Conservation (phyloP, 768 basidiomycete genomes). For the Psilocybe cubensis region DNA sequence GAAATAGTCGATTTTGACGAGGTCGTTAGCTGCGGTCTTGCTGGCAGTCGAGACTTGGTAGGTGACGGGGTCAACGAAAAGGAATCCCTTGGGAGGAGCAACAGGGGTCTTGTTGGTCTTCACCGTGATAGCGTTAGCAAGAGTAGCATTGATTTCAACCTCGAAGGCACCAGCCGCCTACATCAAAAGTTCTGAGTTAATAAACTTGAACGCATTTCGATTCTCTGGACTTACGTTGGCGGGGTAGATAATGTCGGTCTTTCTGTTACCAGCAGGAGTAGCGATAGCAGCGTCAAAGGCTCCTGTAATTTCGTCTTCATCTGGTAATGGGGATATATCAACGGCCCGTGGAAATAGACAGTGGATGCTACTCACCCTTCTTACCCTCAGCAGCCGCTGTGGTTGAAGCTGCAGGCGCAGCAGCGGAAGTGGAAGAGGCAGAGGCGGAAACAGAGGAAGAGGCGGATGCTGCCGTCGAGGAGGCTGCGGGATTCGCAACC, state of each 20-base stretch:
- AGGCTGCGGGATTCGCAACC: not conserved
- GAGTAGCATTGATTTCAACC: slow-evolving; percentile 9
- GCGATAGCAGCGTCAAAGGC: slow-evolving; percentile 10
- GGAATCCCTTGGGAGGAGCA: slow-evolving; percentile 14
- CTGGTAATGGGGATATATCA: not conserved
- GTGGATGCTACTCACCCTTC: not conserved
- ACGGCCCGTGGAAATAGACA: not conserved
- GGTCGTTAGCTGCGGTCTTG: slow-evolving; percentile 8
- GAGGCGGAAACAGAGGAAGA: not conserved
- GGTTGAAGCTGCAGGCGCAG: not conserved
- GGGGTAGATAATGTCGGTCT: slow-evolving; percentile 16
- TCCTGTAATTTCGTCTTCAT: slow-evolving; percentile 7
- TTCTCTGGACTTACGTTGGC: not conserved
- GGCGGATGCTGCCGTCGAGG: not conserved
- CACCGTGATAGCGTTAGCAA: slow-evolving; percentile 9
- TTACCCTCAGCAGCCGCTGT: not conserved
- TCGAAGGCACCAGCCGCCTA: slow-evolving; percentile 12
- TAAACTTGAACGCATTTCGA: not conserved
- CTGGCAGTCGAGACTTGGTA: slow-evolving; percentile 10
- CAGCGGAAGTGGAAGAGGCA: not conserved
- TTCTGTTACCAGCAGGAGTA: slow-evolving; percentile 11
- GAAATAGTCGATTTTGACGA: slow-evolving; percentile 17
- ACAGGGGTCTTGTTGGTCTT: slow-evolving; percentile 8
- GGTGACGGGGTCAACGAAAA: slow-evolving; percentile 15
- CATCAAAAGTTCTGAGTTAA: not conserved